Evolutionary conservation across 129 eudicot genomes (phyloP), one percentile per base, ranked within the genome.

Genomic region (Centrapalus pauciflorus): DNA sequence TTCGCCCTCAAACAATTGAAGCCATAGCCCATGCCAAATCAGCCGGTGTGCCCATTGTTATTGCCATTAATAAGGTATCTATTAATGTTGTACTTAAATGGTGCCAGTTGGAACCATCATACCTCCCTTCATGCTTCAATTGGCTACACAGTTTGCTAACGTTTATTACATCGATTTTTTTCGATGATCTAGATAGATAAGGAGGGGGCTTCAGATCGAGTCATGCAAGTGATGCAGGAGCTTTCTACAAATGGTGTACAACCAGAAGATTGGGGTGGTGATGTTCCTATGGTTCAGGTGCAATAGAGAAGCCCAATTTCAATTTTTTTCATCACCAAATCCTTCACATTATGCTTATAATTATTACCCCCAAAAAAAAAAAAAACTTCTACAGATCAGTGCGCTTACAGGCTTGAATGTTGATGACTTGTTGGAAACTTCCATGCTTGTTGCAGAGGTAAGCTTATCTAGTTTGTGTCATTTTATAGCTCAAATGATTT

Each of bases 211-310:
- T 78, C 96, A 9, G 99, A 93, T 26, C 79, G 88, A 76, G 93
- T 93, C 14, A 81, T 93, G 85, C 93, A 84, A 78, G 99, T 93
- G 33, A 81, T 93, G 88, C 96, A 88, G 76, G 99, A 93, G 70
- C 96, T 93, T 80, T 84, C 99, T 20, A 61, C 85, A 20, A 72
- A 86, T 65, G 96, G 99, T 40, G 72, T 87, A 46, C 88, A 86
- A 79, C 88, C 99, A 33, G 99, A 93, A 87, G 95, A 93, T 9
- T 93, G 96, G 96, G 99, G 99, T 61, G 99, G 99, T 78, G 99
- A 93, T 45, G 77, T 69, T 33, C 93, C 99, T 58, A 88, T 89
- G 99, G 88, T 93, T 77, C 87, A 85, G 96, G 98, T 93, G 55
- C 10, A 27, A 48, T 19, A n/a, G 30, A 58, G 40, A 69, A 59